Conservation (phyloP, 805 yeast species). For the Nakazawaea sp. region DNA sequence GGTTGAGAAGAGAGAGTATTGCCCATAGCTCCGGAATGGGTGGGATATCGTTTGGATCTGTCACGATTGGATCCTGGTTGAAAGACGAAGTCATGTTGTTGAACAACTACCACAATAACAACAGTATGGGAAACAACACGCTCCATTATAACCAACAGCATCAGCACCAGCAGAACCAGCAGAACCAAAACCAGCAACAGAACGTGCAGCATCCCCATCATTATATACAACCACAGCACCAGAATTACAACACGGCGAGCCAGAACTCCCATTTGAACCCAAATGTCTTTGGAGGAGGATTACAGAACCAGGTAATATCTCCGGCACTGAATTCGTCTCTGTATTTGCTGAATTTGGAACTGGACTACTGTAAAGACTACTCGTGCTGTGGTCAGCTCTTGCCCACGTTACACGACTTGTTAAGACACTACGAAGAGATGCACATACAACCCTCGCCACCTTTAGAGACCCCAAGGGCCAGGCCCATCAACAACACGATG, state of each 20-base stretch:
- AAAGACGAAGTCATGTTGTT: conserved; percentile 83
- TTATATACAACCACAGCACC: conserved; percentile 16
- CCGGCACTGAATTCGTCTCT: conserved; percentile 35
- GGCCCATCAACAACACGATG: conserved; percentile 53
- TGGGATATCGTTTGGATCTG: conserved; percentile 95
- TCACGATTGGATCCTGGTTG: conserved; percentile 92
- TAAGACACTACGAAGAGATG: conserved; percentile 94
- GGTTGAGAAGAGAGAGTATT: conserved; percentile 79
- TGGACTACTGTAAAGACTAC: conserved; percentile 94
- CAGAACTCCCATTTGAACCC: neutral
- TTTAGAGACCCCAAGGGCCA: conserved; percentile 31
- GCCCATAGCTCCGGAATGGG: conserved; percentile 98
- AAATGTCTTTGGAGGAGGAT: neutral
- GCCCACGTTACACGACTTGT: conserved; percentile 88
- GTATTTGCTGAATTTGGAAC: conserved; percentile 88
- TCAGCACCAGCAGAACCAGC: neutral
- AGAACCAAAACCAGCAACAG: conserved; percentile 14
- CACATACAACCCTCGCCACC: conserved; percentile 64
- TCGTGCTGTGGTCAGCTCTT: conserved; percentile 90
- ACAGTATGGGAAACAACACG: neutral
- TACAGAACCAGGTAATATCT: neutral
- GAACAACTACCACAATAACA: conserved; percentile 12
- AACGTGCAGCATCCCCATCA: conserved; percentile 14
- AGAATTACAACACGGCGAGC: neutral
- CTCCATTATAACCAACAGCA: neutral